phyloP scores from a whole-genome alignment of 208 protist genomes.

The Leishmania braziliensis region DNA sequence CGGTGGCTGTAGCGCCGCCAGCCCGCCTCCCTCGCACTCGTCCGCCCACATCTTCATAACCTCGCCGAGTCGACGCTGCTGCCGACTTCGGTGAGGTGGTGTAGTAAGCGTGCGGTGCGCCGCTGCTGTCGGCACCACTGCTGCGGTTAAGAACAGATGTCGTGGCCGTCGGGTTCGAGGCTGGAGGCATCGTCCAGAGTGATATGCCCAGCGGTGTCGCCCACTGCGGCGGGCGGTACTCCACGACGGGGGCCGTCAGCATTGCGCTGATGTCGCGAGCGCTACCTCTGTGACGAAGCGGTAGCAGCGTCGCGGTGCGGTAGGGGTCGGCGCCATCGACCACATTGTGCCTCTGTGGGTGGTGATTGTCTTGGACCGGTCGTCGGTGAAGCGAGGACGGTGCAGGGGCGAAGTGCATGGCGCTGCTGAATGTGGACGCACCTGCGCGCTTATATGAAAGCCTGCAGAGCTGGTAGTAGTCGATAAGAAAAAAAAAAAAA shows the following conservation, averaged over 20 bases:
- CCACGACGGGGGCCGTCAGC: constrained; percentile 18
- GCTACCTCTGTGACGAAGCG: constrained; percentile 29
- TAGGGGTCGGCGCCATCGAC: not conserved
- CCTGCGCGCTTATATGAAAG: not conserved
- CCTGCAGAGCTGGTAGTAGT: not conserved
- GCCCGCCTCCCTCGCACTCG: not conserved
- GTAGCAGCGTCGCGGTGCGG: constrained; percentile 27
- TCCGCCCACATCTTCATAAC: not conserved
- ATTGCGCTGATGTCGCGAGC: constrained; percentile 26
- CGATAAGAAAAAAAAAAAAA: too few relatives aligned
- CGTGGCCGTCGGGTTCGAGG: not conserved
- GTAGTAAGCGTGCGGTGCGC: not conserved
- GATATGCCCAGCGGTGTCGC: not conserved
- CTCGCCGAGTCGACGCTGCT: not conserved
- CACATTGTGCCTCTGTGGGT: not conserved
- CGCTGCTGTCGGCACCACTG: not conserved
- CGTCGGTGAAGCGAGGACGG: not conserved
- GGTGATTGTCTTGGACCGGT: not conserved
- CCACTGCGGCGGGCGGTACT: constrained; percentile 24
- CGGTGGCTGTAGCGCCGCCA: not conserved
- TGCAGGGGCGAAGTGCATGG: not conserved
- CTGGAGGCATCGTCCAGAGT: not conserved
- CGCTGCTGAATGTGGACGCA: not conserved
- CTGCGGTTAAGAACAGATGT: not conserved
- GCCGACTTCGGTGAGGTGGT: not conserved